Evolutionary conservation across 345 rosid species (phyloP), one percentile per base, ranked within the genome.

Genomic region (Abelmoschus esculentus): DNA sequence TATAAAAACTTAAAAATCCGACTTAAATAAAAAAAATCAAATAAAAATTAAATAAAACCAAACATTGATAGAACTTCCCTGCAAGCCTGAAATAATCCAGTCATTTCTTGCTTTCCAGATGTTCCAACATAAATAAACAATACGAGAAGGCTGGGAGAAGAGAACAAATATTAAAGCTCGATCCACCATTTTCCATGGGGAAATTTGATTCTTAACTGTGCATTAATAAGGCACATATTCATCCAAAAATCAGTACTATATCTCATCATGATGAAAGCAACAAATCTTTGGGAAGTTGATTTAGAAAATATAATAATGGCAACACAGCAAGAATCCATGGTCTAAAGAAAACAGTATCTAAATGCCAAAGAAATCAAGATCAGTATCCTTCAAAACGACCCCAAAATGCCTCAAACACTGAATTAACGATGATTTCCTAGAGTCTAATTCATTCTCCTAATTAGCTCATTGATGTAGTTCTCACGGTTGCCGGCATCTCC

Each of bases 401-500:
- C n/a, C 36, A 67, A 52, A 67, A 49, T 31, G n/a, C 13, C 31
- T 1, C 5, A 3, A 53, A 9, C 22, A 57, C 40, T 29, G 34
- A 65, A 65, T 44, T 22, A 19, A 65, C 36, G 2, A 46, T 2
- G 0, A 40, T 5, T 7, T 8, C 7, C 63, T 54, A 4, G 22
- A 19, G 22, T 64, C 75, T 86, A 93, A 74, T 93, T 93, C 98
- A 93, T 93, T 70, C 98, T 89, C 82, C 95, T 80, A 80, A 75
- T 86, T 36, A 87, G 86, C 80, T 84, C 88, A 11, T 90, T 93
- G 77, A 93, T 85, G 76, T 78, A 89, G 70, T 86, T 80, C 73
- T 93, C 97, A 3, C 92, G 87, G 72, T 87, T 87, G 6, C 92
- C 92, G 0, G 97, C 97, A 73, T 93, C 98, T 53, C 97, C 98